Base-by-base conservation (phyloP, 176 grass and related monocot species). In the Raddia distichophylla region DNA sequence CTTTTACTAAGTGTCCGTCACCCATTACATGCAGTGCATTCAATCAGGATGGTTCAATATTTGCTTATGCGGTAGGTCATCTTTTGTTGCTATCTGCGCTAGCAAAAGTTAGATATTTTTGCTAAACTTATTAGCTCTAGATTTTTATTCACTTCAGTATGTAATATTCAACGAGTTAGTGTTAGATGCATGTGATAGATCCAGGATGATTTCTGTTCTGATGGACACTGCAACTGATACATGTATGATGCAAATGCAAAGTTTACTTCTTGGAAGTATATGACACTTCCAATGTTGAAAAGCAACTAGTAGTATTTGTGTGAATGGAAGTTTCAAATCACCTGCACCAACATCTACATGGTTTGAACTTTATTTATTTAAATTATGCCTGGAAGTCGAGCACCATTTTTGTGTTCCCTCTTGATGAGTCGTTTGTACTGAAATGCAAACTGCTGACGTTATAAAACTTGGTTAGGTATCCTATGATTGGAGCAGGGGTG, bases 401-500 rank as follows among this genome's bases (percentile, higher is more conserved):
- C 33, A 51, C 64, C 55, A 5, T 19, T 64, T 14, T 66, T 60
- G 18, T 83, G 50, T 72, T 47, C 44, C 9, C 54, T 53, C 48
- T 64, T 64, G 20, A 37, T 40, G 20, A 57, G 20, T 33, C 13
- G 16, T 68, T 7, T 47, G 54, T 33, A 52, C 17, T 67, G 9
- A 4, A 52, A 15, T 44, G 16, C 8, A 72, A 58, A 59, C 72
- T 73, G 9, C 67, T 84, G 19, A 74, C 61, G 40, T 16, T 59
- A 32, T 27, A 16, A 67, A 48, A 79, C 66, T 84, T 74, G 45
- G 52, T 66, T 91, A 98, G 95, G 86, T 89, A 44, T 91, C 88
- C 37, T 98, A 98, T 88, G 95, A 98, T 83, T 95, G 95, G 92
- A 95, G 95, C 75, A 98, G 89, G 79, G 95, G 95, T 76, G 90